Evolutionary conservation across 2,329 filamentous ascomycete genomes (phyloP).

Genomic region (Xylaria sp.): DNA sequence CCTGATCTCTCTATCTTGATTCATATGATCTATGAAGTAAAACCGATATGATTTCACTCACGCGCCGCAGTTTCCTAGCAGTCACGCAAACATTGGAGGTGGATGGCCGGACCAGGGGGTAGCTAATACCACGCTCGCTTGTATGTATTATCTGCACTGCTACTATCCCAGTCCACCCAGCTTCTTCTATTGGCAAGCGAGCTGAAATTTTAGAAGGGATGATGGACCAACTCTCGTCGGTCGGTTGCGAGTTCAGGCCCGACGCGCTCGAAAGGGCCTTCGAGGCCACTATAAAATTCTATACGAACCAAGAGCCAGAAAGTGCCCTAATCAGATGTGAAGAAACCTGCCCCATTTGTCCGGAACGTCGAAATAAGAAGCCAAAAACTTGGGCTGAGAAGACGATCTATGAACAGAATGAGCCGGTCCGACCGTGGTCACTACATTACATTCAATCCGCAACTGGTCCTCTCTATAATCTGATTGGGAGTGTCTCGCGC

Average conservation of each 20-base stretch:
- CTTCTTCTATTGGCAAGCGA: not conserved
- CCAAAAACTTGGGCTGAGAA: constrained; percentile 56
- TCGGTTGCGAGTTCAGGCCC: constrained; percentile 59
- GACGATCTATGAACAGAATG: constrained; percentile 59
- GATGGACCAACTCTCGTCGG: constrained; percentile 64
- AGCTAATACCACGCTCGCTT: constrained; percentile 51
- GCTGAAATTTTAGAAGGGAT: constrained; percentile 56
- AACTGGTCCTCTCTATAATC: constrained; percentile 54
- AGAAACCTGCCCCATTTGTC: constrained; percentile 17
- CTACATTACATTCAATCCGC: constrained; percentile 57
- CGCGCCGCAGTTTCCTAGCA: constrained; percentile 80
- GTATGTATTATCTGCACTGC: constrained; percentile 39
- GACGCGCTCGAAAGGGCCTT: constrained; percentile 45
- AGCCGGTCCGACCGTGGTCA: constrained; percentile 60
- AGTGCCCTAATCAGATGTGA: constrained; percentile 23
- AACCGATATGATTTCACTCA: too few species aligned
- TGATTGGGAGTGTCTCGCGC: constrained; percentile 56
- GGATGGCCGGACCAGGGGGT: constrained; percentile 66
- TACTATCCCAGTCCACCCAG: not conserved
- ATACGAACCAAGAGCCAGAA: constrained; percentile 49
- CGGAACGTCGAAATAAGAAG: constrained; percentile 12
- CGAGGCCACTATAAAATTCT: constrained; percentile 53
- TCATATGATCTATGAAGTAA: too few species aligned
- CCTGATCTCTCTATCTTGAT: too few species aligned
- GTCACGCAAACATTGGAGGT: constrained; percentile 76